Base-by-base conservation (phyloP, 805 yeast species). In the Wickerhamiella kazuoi region DNA sequence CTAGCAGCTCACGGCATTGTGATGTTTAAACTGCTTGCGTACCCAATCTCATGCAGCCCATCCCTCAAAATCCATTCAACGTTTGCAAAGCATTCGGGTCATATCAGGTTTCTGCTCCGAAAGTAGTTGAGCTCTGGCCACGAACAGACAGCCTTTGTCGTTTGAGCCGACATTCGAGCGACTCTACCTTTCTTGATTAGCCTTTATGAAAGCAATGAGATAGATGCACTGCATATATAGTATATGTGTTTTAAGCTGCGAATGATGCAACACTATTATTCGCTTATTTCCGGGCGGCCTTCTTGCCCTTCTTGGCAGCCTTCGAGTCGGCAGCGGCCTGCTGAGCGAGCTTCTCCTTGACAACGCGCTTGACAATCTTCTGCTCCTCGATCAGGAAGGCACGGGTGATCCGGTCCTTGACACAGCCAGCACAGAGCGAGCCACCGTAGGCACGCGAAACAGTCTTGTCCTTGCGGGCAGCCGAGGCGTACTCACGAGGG, bases 401-500 rank as follows among this genome's bases (percentile, higher is more conserved):
- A 74, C 98, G 87, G 67, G 87, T 87, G 60, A 90, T 78, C 79
- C 96, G 83, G 72, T 87, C 94, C 79, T 87, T 87, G 66, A 87
- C 97, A 74, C 94, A 83, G 82, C 48, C 50, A 74, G 83, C 68
- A 87, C 95, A 74, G 90, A 83, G 75, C 80, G 79, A 63, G 82
- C 99, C 99, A 76, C 99, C 98, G 87, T 90, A 90, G 60, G 95
- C 86, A 78, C 99, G 90, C 64, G 87, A 86, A 57, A 90, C 99
- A 57, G 94, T 80, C 79, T 90, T 90, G 75, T 79, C 80, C 63
- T 94, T 83, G 75, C 79, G 86, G 55, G 97, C 83, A 57, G 87
- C 75, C 57, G 72, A 69, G 59, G 96, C 96, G 75, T 81, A 86
- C 72, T 83, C 74, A 73, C 96, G 82, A 74, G 99, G 97, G 78